Evolutionary conservation across 345 rosid species (phyloP).

Genomic region (sweet orange (Citrus sinensis)): DNA sequence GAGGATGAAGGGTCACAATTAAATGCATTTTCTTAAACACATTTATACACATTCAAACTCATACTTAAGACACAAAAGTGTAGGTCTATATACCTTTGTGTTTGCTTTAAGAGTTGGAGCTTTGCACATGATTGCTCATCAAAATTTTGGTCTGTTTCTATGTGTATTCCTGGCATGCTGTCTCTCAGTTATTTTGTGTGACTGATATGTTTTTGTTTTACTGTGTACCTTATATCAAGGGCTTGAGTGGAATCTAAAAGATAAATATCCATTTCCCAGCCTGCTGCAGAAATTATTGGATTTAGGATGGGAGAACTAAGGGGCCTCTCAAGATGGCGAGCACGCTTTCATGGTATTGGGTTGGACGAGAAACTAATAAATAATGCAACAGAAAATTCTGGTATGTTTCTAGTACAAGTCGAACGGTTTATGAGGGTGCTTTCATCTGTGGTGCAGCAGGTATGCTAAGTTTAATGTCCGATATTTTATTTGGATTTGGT

Average conservation of each 20-base stretch:
- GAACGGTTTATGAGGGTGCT: conserved; percentile 82
- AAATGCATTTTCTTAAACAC: neutral
- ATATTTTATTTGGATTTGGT: neutral
- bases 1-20: neutral
- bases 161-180: conserved; percentile 2
- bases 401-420: conserved; percentile 75
- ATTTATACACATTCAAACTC: neutral
- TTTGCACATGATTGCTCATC: neutral
- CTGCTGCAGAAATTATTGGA: conserved; percentile 90
- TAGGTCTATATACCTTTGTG: neutral
- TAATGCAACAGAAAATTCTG: conserved; percentile 70
- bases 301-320: conserved; percentile 93
- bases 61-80: neutral
- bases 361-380: conserved; percentile 67
- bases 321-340: conserved; percentile 94
- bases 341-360: conserved; percentile 70
- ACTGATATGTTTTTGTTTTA: conserved; percentile 16
- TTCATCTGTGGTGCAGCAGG: conserved; percentile 83
- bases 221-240: conserved; percentile 16
- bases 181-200: conserved; percentile 1
- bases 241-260: conserved; percentile 34
- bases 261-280: conserved; percentile 52
- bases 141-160: neutral
- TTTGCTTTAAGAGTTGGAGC: neutral
- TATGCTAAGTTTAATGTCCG: conserved; percentile 25